Evolutionary conservation across 495 filamentous ascomycete genomes (phyloP).

Genomic region (Lasiosphaeris hirsuta): DNA sequence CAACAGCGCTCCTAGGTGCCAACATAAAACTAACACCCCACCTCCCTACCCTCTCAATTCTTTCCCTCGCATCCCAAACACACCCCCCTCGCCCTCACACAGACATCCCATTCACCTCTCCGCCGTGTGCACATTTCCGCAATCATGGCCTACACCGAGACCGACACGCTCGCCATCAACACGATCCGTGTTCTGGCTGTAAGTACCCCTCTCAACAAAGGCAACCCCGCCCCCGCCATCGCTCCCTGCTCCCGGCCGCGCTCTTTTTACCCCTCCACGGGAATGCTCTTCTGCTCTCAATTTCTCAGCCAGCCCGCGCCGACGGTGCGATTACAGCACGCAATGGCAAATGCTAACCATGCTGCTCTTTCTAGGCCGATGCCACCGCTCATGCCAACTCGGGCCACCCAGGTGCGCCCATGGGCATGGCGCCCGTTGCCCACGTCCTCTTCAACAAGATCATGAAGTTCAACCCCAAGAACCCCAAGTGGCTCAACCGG

Average conservation of each 20-base stretch:
- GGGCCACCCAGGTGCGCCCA: slow-evolving; percentile 97
- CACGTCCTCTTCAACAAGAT: slow-evolving; percentile 99
- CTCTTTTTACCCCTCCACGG: slow-evolving; percentile 17
- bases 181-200: slow-evolving; percentile 95
- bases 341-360: slow-evolving; percentile 26
- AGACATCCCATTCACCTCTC: slow-evolving; percentile 20
- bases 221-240: slow-evolving; percentile 45
- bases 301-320: too few relatives aligned
- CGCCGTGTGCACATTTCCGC: slow-evolving; percentile 30
- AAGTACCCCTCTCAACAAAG: slow-evolving; percentile 44
- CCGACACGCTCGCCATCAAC: slow-evolving; percentile 90
- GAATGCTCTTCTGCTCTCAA: not conserved
- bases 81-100: slow-evolving; percentile 20
- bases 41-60: slow-evolving; percentile 29
- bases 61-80: slow-evolving; percentile 26
- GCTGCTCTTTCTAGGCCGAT: slow-evolving; percentile 69
- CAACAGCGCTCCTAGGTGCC: slow-evolving; percentile 15
- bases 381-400: slow-evolving; percentile 94
- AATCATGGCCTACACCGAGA: slow-evolving; percentile 85
- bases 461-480: slow-evolving; percentile 99
- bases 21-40: slow-evolving; percentile 34
- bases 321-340: not conserved
- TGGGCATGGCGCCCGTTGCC: slow-evolving; percentile 97
- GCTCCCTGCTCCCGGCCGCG: not conserved
- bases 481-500: slow-evolving; percentile 92